Evolutionary conservation across 192 early-diverging fungal genomes (phyloP).

Genomic region (Coemansia sp.): DNA sequence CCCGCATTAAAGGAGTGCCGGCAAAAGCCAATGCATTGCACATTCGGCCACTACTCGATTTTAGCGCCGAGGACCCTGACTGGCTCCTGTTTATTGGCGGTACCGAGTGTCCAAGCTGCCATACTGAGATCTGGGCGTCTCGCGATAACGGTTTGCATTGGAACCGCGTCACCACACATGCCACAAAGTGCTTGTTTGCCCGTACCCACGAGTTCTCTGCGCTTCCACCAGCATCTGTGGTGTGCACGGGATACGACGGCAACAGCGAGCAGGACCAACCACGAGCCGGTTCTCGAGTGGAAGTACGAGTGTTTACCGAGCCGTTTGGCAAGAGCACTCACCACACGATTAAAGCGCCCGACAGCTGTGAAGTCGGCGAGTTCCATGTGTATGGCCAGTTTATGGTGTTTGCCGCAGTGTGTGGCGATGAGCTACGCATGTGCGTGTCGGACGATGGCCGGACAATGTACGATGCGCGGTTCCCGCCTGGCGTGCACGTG

Average conservation of each 20-base stretch:
- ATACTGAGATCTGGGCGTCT: slow-evolving; percentile 72
- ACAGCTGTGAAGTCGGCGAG: slow-evolving; percentile 23
- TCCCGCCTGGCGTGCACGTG: slow-evolving; percentile 79
- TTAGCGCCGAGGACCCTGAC: slow-evolving; percentile 82
- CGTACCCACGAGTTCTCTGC: slow-evolving; percentile 58
- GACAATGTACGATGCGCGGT: slow-evolving; percentile 69
- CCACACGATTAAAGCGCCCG: slow-evolving; percentile 17
- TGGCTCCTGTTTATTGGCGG: slow-evolving; percentile 85
- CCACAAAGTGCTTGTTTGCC: slow-evolving; percentile 84
- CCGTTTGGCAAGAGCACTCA: slow-evolving; percentile 26
- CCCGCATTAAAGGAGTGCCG: slow-evolving; percentile 52
- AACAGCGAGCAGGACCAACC: slow-evolving; percentile 57
- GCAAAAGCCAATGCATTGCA: slow-evolving; percentile 65
- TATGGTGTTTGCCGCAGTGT: slow-evolving; percentile 26
- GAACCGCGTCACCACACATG: slow-evolving; percentile 76
- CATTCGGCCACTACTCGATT: slow-evolving; percentile 74
- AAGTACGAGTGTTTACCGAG: slow-evolving; percentile 62
- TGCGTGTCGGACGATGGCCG: slow-evolving; percentile 75
- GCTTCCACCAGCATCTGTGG: slow-evolving; percentile 69
- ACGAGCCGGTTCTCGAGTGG: slow-evolving; percentile 50
- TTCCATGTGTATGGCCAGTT: slow-evolving; percentile 46
- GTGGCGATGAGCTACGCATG: slow-evolving; percentile 58
- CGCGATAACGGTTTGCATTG: slow-evolving; percentile 71
- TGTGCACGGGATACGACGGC: slow-evolving; percentile 67
- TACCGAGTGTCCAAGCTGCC: slow-evolving; percentile 56